These are phyloP conservation scores for Fusarium paranaense DNA, from an alignment of 2,329 filamentous ascomycete species.

Conservation along the genomic window DNA sequence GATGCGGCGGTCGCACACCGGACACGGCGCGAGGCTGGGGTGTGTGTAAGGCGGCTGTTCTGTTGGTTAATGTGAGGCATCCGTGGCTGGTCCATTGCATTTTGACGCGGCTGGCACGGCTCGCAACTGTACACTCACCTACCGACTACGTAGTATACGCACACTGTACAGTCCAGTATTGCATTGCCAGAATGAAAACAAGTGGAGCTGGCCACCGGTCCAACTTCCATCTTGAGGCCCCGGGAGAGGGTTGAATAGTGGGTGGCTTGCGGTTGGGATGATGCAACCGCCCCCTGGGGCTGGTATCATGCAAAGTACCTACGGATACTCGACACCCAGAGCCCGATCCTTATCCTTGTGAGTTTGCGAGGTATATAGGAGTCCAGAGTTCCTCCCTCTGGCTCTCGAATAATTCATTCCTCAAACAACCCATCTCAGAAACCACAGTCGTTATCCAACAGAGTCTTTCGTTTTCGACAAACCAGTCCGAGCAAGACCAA, in stretches of 20 bases:
- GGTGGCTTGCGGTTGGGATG: conserved; percentile 37
- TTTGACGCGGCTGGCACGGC: conserved; percentile 17
- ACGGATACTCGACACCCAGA: background rate
- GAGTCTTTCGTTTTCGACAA: conserved; percentile 26
- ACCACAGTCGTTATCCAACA: conserved; percentile 32
- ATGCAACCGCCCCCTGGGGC: conserved; percentile 40
- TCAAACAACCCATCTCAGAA: conserved; percentile 18
- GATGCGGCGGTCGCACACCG: background rate
- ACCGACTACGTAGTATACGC: background rate
- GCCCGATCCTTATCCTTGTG: conserved; percentile 27
- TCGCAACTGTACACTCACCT: background rate
- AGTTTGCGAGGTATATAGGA: conserved; percentile 34
- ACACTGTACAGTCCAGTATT: conserved; percentile 8
- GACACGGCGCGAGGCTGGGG: conserved; percentile 1
- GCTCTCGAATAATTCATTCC: conserved; percentile 7
- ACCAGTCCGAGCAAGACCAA: conserved; percentile 11
- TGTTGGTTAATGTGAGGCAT: background rate
- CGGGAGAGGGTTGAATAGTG: conserved; percentile 19
- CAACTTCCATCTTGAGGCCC: conserved; percentile 37
- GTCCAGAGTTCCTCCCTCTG: conserved; percentile 23
- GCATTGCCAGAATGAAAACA: background rate
- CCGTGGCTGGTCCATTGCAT: background rate
- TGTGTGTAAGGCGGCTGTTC: background rate
- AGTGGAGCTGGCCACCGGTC: conserved; percentile 33
- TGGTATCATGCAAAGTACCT: conserved; percentile 25